phyloP scores from a whole-genome alignment of 2,329 filamentous ascomycete species.

The Arthrinium phaeospermum region DNA sequence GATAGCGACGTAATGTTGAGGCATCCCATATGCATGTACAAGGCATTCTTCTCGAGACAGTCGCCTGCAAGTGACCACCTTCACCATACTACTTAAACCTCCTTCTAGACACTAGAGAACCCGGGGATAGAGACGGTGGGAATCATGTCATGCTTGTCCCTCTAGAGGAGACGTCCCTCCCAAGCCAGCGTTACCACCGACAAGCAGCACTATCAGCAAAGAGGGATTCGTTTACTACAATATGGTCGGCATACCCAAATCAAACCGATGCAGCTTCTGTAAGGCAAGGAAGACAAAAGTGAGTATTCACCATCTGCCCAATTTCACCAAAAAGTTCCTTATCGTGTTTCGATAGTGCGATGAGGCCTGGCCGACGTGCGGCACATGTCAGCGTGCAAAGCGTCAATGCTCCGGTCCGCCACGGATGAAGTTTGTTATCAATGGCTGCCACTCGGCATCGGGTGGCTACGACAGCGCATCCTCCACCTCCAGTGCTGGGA shows the following conservation, averaged over 20 bases:
- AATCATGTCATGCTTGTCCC: neutral
- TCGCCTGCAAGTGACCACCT: neutral
- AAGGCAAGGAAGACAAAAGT: slow-evolving; percentile 38
- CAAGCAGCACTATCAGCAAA: neutral
- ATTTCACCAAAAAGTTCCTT: too few relatives aligned
- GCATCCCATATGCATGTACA: neutral
- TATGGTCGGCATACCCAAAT: slow-evolving; percentile 40
- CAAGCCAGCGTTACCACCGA: too few relatives aligned
- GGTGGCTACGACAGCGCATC: slow-evolving; percentile 26
- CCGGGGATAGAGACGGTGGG: neutral
- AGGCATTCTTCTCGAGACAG: neutral
- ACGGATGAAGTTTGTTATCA: slow-evolving; percentile 37
- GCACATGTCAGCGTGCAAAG: slow-evolving; percentile 34
- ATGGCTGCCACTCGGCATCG: slow-evolving; percentile 34
- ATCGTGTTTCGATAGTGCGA: slow-evolving; percentile 6
- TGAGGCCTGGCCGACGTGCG: slow-evolving; percentile 39
- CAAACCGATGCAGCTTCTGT: slow-evolving; percentile 39
- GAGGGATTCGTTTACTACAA: slow-evolving; percentile 1
- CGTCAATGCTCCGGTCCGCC: slow-evolving; percentile 36
- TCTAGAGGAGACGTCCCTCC: too few relatives aligned
- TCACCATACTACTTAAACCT: neutral
- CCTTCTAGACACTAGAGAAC: neutral
- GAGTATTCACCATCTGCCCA: slow-evolving; percentile 15
- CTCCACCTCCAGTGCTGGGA: slow-evolving; percentile 3
- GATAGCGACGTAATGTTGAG: neutral